A percentile compares a stretch with the other conserved stretches of the same genome.
phyloP scores from a whole-genome alignment of 495 filamentous ascomycete species.

The Ascobolus immersus region DNA sequence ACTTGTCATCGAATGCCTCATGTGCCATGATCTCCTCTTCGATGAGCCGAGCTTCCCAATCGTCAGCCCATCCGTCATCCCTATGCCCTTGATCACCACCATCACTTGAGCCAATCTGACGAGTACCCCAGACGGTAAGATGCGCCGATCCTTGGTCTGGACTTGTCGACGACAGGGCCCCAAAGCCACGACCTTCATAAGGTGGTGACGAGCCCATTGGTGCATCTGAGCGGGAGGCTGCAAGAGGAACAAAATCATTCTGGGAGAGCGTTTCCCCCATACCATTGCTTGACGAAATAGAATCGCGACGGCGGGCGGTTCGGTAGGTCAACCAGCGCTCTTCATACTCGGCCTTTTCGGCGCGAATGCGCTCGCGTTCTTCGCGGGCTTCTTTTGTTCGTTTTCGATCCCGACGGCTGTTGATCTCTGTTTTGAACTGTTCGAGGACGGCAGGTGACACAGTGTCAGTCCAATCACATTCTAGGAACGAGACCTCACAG shows the following conservation, averaged over 20 bases:
- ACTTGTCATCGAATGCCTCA: background rate
- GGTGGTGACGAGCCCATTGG: background rate
- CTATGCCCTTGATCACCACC: slow-evolving; percentile 2
- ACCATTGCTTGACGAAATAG: slow-evolving; percentile 15
- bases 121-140: slow-evolving; percentile 13
- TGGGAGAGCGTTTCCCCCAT: slow-evolving; percentile 12
- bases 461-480: slow-evolving; percentile 91
- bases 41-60: slow-evolving; percentile 11
- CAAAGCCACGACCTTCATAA: background rate
- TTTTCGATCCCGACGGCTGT: slow-evolving; percentile 51
- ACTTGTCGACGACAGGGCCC: background rate
- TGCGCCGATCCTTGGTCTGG: background rate
- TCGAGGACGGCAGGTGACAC: slow-evolving; percentile 50
- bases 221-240: background rate
- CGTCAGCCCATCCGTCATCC: slow-evolving; percentile 8
- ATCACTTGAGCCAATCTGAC: slow-evolving; percentile 1
- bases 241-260: slow-evolving; percentile 15
- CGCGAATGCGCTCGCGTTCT: slow-evolving; percentile 68
- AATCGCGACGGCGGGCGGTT: slow-evolving; percentile 10
- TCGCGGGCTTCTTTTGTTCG: slow-evolving; percentile 69
- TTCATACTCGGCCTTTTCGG: slow-evolving; percentile 54
- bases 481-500: slow-evolving; percentile 78
- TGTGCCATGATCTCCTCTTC: slow-evolving; percentile 6
- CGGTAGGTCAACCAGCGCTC: slow-evolving; percentile 8
- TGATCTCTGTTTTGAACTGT: slow-evolving; percentile 48